phyloP scores from a whole-genome alignment of 805 yeast species.

The Spathaspora arborariae region DNA sequence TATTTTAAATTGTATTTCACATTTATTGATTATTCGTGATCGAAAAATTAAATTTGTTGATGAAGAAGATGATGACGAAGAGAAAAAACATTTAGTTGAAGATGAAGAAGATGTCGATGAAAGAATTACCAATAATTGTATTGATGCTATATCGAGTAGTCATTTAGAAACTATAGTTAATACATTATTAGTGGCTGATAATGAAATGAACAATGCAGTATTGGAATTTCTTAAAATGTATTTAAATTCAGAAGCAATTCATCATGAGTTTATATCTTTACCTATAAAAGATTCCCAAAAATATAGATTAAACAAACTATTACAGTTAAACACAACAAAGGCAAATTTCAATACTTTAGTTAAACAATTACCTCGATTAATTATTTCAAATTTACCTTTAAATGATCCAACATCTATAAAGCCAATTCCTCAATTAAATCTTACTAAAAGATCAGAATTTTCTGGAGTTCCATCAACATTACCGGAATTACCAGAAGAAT shows the following conservation, averaged over 20 bases:
- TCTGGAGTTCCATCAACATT: constrained; percentile 57
- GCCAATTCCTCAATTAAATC: constrained; percentile 22
- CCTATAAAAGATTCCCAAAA: constrained; percentile 28
- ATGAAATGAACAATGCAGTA: constrained; percentile 69
- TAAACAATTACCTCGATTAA: constrained; percentile 59
- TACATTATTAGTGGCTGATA: constrained; percentile 58
- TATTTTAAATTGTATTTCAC: constrained; percentile 70
- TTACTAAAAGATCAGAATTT: constrained; percentile 49
- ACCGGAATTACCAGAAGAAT: constrained; percentile 53
- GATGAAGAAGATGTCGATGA: constrained; percentile 13
- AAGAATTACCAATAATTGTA: constrained; percentile 30
- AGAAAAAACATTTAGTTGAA: constrained; percentile 8
- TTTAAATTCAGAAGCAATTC: constrained; percentile 54
- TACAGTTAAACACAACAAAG: constrained; percentile 45
- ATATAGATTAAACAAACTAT: constrained; percentile 45
- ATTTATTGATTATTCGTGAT: constrained; percentile 54
- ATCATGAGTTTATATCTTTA: constrained; percentile 24
- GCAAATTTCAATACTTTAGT: constrained; percentile 50
- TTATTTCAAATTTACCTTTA: constrained; percentile 29
- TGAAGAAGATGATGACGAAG: constrained; percentile 21
- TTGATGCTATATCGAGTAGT: constrained; percentile 31
- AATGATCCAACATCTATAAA: constrained; percentile 25
- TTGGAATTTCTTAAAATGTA: constrained; percentile 83
- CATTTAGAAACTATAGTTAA: constrained; percentile 54
- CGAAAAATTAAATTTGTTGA: constrained; percentile 28